A percentile compares a stretch with the other conserved stretches of the same genome.
phyloP scores from a whole-genome alignment of 1,284 basidiomycete species.

The Limonomyces culmigenus region DNA sequence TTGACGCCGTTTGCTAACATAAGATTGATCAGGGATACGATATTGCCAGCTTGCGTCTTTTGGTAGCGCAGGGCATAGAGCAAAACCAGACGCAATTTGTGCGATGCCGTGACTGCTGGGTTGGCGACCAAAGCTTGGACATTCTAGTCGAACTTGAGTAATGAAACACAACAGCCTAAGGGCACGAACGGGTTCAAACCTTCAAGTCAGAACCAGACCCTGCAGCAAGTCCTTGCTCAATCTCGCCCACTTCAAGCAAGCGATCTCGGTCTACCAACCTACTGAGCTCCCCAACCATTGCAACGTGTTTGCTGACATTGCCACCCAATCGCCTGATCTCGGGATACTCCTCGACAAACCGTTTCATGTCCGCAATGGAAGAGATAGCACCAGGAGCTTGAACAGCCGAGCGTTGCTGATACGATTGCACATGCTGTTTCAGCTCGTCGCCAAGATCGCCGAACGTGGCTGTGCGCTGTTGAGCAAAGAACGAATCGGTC shows the following conservation, averaged over 20 bases:
- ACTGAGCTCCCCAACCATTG: slow-evolving; percentile 91
- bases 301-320: slow-evolving; percentile 97
- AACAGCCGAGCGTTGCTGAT: slow-evolving; percentile 73
- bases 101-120: slow-evolving; percentile 49
- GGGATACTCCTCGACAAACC: slow-evolving; percentile 96
- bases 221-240: slow-evolving; percentile 92
- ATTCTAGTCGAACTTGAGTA: slow-evolving; percentile 25
- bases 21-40: slow-evolving; percentile 69
- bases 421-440: slow-evolving; percentile 88
- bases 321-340: slow-evolving; percentile 94
- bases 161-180: not conserved
- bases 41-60: slow-evolving; percentile 75
- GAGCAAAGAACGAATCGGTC: slow-evolving; percentile 91
- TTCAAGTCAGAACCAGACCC: slow-evolving; percentile 81
- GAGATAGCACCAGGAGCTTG: slow-evolving; percentile 76
- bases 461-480: slow-evolving; percentile 87
- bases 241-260: slow-evolving; percentile 80
- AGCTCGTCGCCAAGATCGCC: slow-evolving; percentile 91
- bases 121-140: slow-evolving; percentile 66
- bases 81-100: slow-evolving; percentile 88
- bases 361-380: slow-evolving; percentile 94
- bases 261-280: slow-evolving; percentile 77
- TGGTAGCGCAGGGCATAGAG: slow-evolving; percentile 93
- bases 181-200: slow-evolving; percentile 32
- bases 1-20: slow-evolving; percentile 72